Evolutionary conservation across 257 asterid species (phyloP), one percentile per base, ranked within the genome.

Genomic region (Anisodus acutangulus): DNA sequence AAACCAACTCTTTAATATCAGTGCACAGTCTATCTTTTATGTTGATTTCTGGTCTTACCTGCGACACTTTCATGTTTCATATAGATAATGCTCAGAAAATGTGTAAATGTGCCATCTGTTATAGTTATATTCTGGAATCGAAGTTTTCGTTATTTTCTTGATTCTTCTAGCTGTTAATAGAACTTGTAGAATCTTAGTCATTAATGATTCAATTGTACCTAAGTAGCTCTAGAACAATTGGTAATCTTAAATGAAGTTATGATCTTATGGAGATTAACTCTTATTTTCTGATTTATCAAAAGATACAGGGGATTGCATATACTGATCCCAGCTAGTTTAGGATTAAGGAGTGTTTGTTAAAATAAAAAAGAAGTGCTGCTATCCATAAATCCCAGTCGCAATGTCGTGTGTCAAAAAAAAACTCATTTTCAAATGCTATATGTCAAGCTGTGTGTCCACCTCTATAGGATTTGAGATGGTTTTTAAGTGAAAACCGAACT

Each of bases 281-380:
- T 76, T 76, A 76, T 12, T 74, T 74, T 74, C 19, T 49, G 81
- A 74, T 31, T 47, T 76, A 51, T 76, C 47, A 76, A 49, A 76
- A 76, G 49, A 76, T 51, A 13, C 63, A 51, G 26, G 26, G 26
- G 47, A 76, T 53, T 49, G 26, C 49, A 74, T 49, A 49, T 19
- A 74, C 81, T 22, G 15, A 26, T 6, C 13, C 81, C 63, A 51
- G 22, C 81, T 76, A 51, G 81, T 51, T 76, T 49, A 26, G 63
- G 62, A 76, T 76, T 51, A 74, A 22, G 80, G 60, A 60, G 47
- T 51, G 26, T 15, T 51, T 76, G 63, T 13, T 76, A 47, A 76
- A 51, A 22, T 51, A 49, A 51, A 13, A 26, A 51, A 76, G 63
- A 76, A 53, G 17, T 76, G 15, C 63, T 22, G 26, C 51, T 76